A percentile compares a stretch with the other conserved stretches of the same genome.
Evolutionary conservation across 2,329 filamentous ascomycete species (phyloP).

Genomic region (Aplosporella prunicola): DNA sequence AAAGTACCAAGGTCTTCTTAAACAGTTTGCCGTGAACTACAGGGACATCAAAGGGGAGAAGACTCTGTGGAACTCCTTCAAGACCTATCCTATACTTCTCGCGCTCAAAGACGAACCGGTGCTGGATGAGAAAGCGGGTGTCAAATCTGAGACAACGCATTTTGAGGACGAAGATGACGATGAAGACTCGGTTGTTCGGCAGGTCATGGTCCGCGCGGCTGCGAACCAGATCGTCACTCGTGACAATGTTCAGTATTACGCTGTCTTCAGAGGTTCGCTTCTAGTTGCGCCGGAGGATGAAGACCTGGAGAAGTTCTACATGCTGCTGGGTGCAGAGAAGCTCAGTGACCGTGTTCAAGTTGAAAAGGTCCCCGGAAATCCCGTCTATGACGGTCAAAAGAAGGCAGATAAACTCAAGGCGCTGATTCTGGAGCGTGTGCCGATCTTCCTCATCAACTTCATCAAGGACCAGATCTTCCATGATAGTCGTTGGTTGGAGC

Average conservation of each 20-base stretch:
- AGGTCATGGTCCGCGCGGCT: conserved; percentile 6
- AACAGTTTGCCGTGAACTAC: conserved; percentile 67
- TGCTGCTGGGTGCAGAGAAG: conserved; percentile 64
- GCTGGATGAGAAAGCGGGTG: conserved; percentile 29
- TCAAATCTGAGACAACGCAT: too few species aligned
- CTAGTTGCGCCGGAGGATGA: conserved; percentile 89
- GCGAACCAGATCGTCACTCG: conserved; percentile 61
- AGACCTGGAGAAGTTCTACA: conserved; percentile 72
- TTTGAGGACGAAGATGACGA: conserved; percentile 40
- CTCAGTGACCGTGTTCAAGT: conserved; percentile 48
- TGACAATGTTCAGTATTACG: conserved; percentile 48
- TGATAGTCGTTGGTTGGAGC: conserved; percentile 83
- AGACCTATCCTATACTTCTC: conserved; percentile 64
- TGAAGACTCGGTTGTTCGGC: conserved; percentile 15
- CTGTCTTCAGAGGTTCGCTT: conserved; percentile 75
- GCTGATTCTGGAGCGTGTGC: conserved; percentile 76
- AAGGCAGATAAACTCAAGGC: conserved; percentile 62
- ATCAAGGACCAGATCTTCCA: conserved; percentile 70
- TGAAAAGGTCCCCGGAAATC: conserved; percentile 8
- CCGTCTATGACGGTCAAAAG: conserved; percentile 49
- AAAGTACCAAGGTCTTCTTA: conserved; percentile 76
- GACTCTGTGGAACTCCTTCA: conserved; percentile 67
- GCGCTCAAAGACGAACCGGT: conserved; percentile 60
- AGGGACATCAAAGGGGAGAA: conserved; percentile 66
- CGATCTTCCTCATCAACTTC: conserved; percentile 83